Conservation (phyloP, 352 stramenopile genomes). For the Globisporangium cylindrosporum region DNA sequence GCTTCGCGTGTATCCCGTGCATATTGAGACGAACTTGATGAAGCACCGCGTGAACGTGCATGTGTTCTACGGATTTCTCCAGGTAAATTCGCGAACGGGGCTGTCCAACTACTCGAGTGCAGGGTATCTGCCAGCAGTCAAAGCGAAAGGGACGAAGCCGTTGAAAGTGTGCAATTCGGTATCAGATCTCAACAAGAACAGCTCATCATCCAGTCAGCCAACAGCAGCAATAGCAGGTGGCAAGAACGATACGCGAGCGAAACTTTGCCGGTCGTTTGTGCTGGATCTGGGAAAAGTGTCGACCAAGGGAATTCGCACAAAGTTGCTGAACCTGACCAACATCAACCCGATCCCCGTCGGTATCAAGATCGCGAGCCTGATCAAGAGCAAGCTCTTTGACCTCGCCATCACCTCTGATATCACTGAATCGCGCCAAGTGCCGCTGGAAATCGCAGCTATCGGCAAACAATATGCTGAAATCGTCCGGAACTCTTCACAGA, state of each 20-base stretch:
- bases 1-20: slow-evolving; percentile 23
- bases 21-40: slow-evolving; percentile 45
- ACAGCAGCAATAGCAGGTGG: neutral
- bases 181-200: neutral
- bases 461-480: slow-evolving; percentile 6
- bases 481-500: neutral
- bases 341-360: slow-evolving; percentile 38
- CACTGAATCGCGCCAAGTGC: neutral
- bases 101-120: slow-evolving; percentile 17
- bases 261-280: slow-evolving; percentile 37
- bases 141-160: slow-evolving; percentile 2
- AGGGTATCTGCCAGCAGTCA: neutral
- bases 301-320: slow-evolving; percentile 19
- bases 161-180: slow-evolving; percentile 6
- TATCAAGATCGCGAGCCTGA: slow-evolving; percentile 23
- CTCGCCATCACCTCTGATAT: slow-evolving; percentile 26
- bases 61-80: slow-evolving; percentile 39
- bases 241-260: slow-evolving; percentile 2
- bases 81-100: slow-evolving; percentile 20
- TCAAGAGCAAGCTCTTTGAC: slow-evolving; percentile 19
- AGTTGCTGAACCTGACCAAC: slow-evolving; percentile 47
- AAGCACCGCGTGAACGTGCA: slow-evolving; percentile 30
- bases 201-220: neutral
- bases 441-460: slow-evolving; percentile 8
- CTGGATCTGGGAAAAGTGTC: slow-evolving; percentile 47